Conservation (phyloP, 2,329 filamentous ascomycete genomes). For the Verticillium nubilum region DNA sequence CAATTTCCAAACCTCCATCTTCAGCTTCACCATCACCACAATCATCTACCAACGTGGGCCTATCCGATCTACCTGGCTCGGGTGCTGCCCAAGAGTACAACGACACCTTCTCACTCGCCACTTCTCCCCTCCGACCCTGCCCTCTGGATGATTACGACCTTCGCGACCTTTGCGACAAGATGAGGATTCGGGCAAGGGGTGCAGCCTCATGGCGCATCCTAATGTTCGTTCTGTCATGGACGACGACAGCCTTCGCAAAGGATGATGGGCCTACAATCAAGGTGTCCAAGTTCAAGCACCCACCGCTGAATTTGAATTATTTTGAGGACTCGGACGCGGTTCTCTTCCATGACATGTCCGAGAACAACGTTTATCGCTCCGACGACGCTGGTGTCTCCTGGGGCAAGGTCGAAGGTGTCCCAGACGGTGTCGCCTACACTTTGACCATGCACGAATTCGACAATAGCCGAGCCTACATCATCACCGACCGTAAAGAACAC, state of each 20-base stretch:
- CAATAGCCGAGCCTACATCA: constrained; percentile 69
- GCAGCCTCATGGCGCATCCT: constrained; percentile 43
- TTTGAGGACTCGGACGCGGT: constrained; percentile 85
- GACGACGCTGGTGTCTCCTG: constrained; percentile 75
- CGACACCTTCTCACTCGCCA: not conserved
- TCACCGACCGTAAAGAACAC: constrained; percentile 65
- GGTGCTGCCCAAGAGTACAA: not conserved
- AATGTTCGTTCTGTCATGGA: constrained; percentile 30
- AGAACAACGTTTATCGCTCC: constrained; percentile 68
- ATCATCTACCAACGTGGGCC: constrained; percentile 3
- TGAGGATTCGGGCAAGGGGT: constrained; percentile 48
- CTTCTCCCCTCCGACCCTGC: not conserved
- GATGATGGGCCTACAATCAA: constrained; percentile 59
- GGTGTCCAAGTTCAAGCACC: constrained; percentile 58
- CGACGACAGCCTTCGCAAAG: constrained; percentile 42
- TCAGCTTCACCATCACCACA: constrained; percentile 4
- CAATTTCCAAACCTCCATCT: constrained; percentile 8
- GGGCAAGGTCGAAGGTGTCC: constrained; percentile 59
- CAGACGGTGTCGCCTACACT: constrained; percentile 54
- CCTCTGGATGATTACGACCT: constrained; percentile 36
- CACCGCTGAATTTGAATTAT: constrained; percentile 71
- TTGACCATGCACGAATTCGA: constrained; percentile 77
- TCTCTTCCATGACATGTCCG: constrained; percentile 63
- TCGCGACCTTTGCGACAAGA: constrained; percentile 34
- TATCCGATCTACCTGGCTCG: constrained; percentile 10